phyloP scores from a whole-genome alignment of 2,329 filamentous ascomycete genomes.

The Venturia oleaginea region DNA sequence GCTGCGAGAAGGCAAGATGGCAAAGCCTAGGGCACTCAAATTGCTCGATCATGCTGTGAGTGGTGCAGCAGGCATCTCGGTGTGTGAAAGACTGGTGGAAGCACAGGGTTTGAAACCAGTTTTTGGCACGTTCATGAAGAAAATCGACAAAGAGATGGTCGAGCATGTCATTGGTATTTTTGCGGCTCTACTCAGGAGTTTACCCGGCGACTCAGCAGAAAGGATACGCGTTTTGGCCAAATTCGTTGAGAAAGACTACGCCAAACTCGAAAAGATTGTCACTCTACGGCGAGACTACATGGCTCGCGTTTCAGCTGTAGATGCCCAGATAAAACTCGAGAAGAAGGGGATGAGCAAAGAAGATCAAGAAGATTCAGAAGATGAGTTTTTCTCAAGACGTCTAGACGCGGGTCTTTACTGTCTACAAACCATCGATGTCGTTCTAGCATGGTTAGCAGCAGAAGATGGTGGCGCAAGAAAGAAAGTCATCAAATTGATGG shows the following conservation, averaged over 20 bases:
- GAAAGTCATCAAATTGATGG: constrained; percentile 55
- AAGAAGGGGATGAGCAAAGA: constrained; percentile 46
- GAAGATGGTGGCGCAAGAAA: constrained; percentile 70
- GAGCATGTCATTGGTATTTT: constrained; percentile 85
- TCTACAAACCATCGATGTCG: constrained; percentile 73
- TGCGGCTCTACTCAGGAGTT: constrained; percentile 65
- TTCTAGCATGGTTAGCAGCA: constrained; percentile 82
- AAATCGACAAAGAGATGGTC: constrained; percentile 54
- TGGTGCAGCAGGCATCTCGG: constrained; percentile 40
- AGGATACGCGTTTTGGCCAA: constrained; percentile 84
- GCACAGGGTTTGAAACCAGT: constrained; percentile 74
- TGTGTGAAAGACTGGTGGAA: constrained; percentile 71
- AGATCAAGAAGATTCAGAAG: constrained; percentile 52
- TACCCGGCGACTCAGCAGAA: constrained; percentile 68
- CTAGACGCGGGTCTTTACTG: constrained; percentile 80
- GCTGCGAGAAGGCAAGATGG: constrained; percentile 71
- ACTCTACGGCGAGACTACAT: constrained; percentile 63
- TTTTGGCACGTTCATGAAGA: constrained; percentile 85
- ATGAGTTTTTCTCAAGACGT: constrained; percentile 64
- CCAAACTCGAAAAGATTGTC: constrained; percentile 68
- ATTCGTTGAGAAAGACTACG: constrained; percentile 91
- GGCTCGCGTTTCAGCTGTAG: constrained; percentile 51
- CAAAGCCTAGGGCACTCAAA: constrained; percentile 67
- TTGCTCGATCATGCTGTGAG: constrained; percentile 74
- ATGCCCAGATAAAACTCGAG: constrained; percentile 53